A percentile compares a stretch with the other conserved stretches of the same genome.
These are phyloP conservation scores for Plectranthus barbatus DNA, from an alignment of 257 asterid genomes.

Conservation along the genomic window DNA sequence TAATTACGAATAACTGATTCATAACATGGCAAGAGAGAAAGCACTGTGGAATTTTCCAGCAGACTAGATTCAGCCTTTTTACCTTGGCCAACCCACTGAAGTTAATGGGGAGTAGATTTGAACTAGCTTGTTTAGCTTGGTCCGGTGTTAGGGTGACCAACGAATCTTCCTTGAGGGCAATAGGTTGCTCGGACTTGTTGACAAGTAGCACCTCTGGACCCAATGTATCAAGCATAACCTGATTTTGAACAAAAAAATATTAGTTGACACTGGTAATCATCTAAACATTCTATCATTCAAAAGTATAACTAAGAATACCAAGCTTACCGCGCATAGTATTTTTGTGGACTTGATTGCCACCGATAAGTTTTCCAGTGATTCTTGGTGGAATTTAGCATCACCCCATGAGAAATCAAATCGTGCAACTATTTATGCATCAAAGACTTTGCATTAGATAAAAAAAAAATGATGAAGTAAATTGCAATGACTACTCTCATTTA, in stretches of 20 bases:
- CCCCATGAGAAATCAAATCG: constrained; percentile 92
- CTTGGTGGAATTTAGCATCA: constrained; percentile 65
- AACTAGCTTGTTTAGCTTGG: constrained; percentile 52
- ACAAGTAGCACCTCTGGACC: constrained; percentile 77
- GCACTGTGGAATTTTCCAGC: neutral
- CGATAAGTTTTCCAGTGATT: constrained; percentile 64
- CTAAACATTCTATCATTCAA: neutral
- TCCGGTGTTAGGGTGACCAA: constrained; percentile 49
- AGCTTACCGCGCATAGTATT: constrained; percentile 72
- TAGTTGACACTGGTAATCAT: too few species aligned
- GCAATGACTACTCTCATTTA: neutral
- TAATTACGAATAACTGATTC: neutral
- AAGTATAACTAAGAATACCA: neutral
- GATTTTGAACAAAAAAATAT: too few species aligned
- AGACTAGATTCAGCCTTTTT: neutral
- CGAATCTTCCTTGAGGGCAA: constrained; percentile 45
- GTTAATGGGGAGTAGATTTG: constrained; percentile 57
- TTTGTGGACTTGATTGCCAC: constrained; percentile 53
- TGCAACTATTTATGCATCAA: constrained; percentile 45
- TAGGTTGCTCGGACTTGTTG: constrained; percentile 45
- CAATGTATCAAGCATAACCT: constrained; percentile 76
- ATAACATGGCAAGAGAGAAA: neutral
- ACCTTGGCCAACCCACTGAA: constrained; percentile 58
- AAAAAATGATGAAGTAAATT: neutral
- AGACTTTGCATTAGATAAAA: neutral